Base-by-base conservation (phyloP, 768 basidiomycete genomes). In the Termitomyces sp. region DNA sequence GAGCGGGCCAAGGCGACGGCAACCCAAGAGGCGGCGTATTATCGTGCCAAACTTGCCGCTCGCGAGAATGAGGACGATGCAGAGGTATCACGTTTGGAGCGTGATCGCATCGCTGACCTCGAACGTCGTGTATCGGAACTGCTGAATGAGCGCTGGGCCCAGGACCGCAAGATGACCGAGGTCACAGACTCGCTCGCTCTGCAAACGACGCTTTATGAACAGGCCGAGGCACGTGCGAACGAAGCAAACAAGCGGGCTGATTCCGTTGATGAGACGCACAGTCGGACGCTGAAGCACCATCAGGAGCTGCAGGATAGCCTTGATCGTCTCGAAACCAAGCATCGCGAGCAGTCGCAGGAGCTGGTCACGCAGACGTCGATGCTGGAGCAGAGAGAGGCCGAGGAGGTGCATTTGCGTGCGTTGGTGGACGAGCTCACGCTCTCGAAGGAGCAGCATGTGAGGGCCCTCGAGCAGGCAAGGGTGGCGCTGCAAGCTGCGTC, bases 11-110 rank as follows among this genome's bases (percentile, higher is more conserved):
- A 88, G 59, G 69, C 78, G 7, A 86, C 82, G 43, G 97, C 97
- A 1, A 72, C 90, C 8, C 92, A 98, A 70, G 97, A 99, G 71
- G 90, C 95, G 2, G 92, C 94, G 1, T 98, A 89, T 73, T 97
- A 94, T 68, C 91, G 95, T 50, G 91, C 95, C 47, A 98, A 98
- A 72, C 75, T 96, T n/a, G 81, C 85, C 3, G 94, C 96, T 0
- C 72, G 92, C 50, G 97, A 98, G 68, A 73, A 81, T 1, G 78
- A 81, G 44, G 81, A 84, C 17, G 80, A 86, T 10, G 66, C 73
- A 6, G 94, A 96, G 35, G 65, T 84, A 2, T 72, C 76, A 33
- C 85, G 85, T 30, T 67, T 95, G 6, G 94, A 97, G 61, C 83
- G 85, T 11, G 89, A 93, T 50, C 90, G 94, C 38, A 71, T 86